phyloP scores from a whole-genome alignment of 768 basidiomycete genomes.

The Gymnopilus junonius region DNA sequence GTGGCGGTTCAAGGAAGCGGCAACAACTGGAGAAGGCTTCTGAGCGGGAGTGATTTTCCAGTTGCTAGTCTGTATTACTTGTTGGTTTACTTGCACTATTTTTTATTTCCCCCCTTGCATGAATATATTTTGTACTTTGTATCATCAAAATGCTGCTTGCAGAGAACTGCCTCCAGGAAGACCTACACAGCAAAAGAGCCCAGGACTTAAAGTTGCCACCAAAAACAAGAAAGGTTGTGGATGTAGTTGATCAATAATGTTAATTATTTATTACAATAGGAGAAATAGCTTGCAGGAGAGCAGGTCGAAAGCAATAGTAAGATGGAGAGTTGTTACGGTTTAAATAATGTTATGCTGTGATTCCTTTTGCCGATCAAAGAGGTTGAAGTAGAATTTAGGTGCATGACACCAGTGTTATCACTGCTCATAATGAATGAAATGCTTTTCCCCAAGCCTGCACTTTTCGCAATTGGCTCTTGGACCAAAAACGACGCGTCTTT shows the following conservation, averaged over 20 bases:
- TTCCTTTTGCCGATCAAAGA: neutral
- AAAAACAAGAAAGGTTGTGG: neutral
- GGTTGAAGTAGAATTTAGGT: neutral
- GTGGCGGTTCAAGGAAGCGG: slow-evolving; percentile 66
- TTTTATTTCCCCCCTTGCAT: neutral
- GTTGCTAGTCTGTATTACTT: slow-evolving; percentile 4
- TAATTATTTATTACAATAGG: neutral
- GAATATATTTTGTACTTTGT: neutral
- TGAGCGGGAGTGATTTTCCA: slow-evolving; percentile 36
- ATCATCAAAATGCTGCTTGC: neutral
- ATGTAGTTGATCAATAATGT: neutral
- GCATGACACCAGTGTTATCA: neutral
- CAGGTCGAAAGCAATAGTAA: neutral
- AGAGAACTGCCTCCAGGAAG: neutral
- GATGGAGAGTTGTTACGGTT: neutral
- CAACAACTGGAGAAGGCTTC: slow-evolving; percentile 69
- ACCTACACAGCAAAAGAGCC: too few relatives aligned
- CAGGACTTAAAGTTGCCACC: too few relatives aligned
- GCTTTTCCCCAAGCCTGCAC: slow-evolving; percentile 29
- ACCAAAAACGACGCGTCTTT: slow-evolving; percentile 36
- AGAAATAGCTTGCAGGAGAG: neutral
- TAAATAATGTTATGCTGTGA: neutral
- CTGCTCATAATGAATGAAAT: slow-evolving; percentile 27
- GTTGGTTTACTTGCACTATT: neutral
- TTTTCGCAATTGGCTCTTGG: slow-evolving; percentile 35